Base-by-base conservation (phyloP, 371 early-diverging fungal genomes). In the Batkoa obscura region DNA sequence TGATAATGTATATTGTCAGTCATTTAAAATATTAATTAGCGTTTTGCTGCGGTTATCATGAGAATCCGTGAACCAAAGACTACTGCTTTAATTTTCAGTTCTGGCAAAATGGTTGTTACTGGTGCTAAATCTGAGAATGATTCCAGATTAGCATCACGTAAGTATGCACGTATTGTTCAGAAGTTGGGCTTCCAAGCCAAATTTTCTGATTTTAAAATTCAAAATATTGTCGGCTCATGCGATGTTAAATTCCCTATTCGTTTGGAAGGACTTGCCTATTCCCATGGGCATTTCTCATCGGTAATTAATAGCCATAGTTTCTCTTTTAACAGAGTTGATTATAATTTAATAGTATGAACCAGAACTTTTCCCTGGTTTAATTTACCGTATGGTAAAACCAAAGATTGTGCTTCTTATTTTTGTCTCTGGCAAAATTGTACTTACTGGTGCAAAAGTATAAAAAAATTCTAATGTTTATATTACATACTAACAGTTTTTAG, bases 11-110 rank as follows among this genome's bases (percentile, higher is more conserved):
- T 30, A 32, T 50, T 12, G 43, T 23, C 43, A 23, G 33, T 31
- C n/a, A 39, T 23, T 32, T 58, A 37, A 41, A 12, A 35, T 43
- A 41, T 37, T 60, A 37, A 49, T 43, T 72, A 93, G 92, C 95
- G 99, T 68, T 99, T 99, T 72, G 99, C 99, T 59, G 99, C 99
- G 58, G 99, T 99, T 23, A 99, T 99, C 64, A 99, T 99, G 98
- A 82, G 99, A 66, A 99, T 99, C 63, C 85, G 99, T 69, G 97
- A 94, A 55, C 99, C 99, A 57, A 98, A 99, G 72, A 99, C 99
- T 10, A 99, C 99, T 0, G 99, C 99, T 1, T 74, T 99, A 60
- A 99, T 99, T 62, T 99, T 99, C 73, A 98, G 99, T 23, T 95
- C 96, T 32, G 99, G 99, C 51, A 99, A 99, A 68, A 99, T 99